phyloP scores from a whole-genome alignment of 1,284 basidiomycete species.

The Ceratobasidium sp. region DNA sequence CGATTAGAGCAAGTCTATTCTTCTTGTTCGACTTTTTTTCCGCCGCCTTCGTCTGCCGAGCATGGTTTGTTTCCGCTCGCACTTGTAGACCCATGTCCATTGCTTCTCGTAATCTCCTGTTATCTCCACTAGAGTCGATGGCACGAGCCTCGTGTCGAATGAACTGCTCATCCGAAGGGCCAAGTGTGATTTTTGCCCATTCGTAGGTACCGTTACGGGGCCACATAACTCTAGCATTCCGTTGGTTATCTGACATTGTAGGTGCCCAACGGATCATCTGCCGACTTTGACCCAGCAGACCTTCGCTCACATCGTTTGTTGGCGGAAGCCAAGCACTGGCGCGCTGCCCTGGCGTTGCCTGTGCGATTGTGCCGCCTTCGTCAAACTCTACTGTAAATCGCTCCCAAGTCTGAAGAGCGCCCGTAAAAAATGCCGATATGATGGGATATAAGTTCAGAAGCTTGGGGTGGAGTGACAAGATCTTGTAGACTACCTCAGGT shows the following conservation, averaged over 20 bases:
- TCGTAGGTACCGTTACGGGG: constrained; percentile 11
- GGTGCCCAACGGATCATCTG: constrained; percentile 16
- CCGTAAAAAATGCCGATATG: too few species aligned
- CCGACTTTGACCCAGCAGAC: constrained; percentile 10
- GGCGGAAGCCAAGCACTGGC: constrained; percentile 24
- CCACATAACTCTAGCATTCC: constrained; percentile 23
- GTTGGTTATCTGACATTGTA: constrained; percentile 13
- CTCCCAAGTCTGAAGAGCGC: neutral
- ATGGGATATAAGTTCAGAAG: too few species aligned
- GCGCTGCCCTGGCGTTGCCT: constrained; percentile 17
- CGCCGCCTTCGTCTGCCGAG: neutral
- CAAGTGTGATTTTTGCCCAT: neutral
- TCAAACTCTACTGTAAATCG: constrained; percentile 31
- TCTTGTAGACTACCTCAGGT: too few species aligned
- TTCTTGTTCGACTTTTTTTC: neutral
- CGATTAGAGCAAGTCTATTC: neutral
- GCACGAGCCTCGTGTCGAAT: too few species aligned
- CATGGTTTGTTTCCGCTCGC: constrained; percentile 7
- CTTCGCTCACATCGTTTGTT: constrained; percentile 33
- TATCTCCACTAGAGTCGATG: too few species aligned
- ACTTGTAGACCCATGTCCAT: too few species aligned
- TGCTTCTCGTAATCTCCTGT: too few species aligned
- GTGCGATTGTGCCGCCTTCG: constrained; percentile 8
- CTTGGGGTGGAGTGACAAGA: too few species aligned
- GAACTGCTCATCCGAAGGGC: neutral